A percentile compares a stretch with the other conserved stretches of the same genome.
Evolutionary conservation across 495 filamentous ascomycete genomes (phyloP).

Genomic region (Penicilliopsis zonata): DNA sequence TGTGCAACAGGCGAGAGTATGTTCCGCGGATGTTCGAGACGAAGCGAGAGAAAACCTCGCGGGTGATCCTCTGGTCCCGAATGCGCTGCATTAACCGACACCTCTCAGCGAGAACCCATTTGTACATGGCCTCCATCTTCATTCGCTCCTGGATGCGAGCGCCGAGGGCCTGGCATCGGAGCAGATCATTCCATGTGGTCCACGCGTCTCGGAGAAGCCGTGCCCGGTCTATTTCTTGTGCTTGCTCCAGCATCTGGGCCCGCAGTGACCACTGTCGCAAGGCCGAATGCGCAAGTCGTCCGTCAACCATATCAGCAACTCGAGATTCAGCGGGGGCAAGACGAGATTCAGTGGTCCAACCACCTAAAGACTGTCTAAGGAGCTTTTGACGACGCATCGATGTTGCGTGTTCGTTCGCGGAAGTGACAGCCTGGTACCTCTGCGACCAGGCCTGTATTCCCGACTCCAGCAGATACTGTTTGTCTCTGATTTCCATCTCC

Average conservation of each 20-base stretch:
- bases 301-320: constrained; percentile 33
- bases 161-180: constrained; percentile 42
- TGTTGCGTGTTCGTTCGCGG: constrained; percentile 20
- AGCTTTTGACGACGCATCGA: constrained; percentile 17
- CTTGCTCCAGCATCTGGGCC: constrained; percentile 36
- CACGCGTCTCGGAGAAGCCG: constrained; percentile 46
- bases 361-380: constrained; percentile 16
- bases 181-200: constrained; percentile 54
- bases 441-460: constrained; percentile 22
- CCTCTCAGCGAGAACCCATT: constrained; percentile 49
- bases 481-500: constrained; percentile 23
- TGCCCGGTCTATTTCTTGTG: constrained; percentile 38
- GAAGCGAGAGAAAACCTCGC: constrained; percentile 29
- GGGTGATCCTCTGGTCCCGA: constrained; percentile 36
- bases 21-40: constrained; percentile 26
- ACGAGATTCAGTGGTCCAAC: constrained; percentile 30
- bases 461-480: constrained; percentile 12
- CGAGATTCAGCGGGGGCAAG: constrained; percentile 36
- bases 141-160: constrained; percentile 46
- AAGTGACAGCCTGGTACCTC: constrained; percentile 14
- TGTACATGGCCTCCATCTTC: constrained; percentile 47
- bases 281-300: constrained; percentile 34
- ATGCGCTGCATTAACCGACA: constrained; percentile 40
- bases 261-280: constrained; percentile 42
- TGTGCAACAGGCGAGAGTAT: constrained; percentile 24